Percentiles rank a stretch among this genome's conserved stretches.
phyloP scores from a whole-genome alignment of 495 filamentous ascomycete species.

The Trichoderma erinaceum region DNA sequence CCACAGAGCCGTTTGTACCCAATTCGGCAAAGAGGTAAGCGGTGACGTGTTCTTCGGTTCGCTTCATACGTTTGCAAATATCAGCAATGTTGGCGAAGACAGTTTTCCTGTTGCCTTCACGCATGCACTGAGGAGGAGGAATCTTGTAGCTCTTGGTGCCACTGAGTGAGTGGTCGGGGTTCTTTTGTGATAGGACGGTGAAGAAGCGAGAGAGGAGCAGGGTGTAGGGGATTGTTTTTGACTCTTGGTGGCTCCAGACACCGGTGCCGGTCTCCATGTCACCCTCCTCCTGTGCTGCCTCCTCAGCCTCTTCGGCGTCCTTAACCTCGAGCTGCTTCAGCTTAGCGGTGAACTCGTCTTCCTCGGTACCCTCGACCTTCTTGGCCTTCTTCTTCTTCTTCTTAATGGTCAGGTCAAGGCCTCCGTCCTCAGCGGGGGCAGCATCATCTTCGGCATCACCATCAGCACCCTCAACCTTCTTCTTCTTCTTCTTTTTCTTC shows the following conservation, averaged over 20 bases:
- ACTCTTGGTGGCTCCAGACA: constrained; percentile 81
- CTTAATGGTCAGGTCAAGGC: constrained; percentile 66
- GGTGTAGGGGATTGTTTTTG: constrained; percentile 71
- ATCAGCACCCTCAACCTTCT: constrained; percentile 65
- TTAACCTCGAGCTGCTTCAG: constrained; percentile 71
- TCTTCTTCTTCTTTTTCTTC: constrained; percentile 77
- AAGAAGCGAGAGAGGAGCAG: constrained; percentile 86
- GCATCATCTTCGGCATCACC: constrained; percentile 55
- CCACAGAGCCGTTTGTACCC: constrained; percentile 90
- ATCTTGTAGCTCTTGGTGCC: constrained; percentile 96
- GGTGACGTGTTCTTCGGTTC: constrained; percentile 93
- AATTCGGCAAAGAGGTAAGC: constrained; percentile 96
- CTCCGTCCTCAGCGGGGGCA: constrained; percentile 47
- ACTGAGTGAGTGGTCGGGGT: constrained; percentile 84
- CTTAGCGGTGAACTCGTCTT: constrained; percentile 53
- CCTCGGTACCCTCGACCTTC: constrained; percentile 56
- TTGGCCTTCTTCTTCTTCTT: constrained; percentile 99
- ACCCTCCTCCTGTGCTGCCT: constrained; percentile 49
- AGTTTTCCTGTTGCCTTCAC: constrained; percentile 99
- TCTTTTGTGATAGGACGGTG: constrained; percentile 80
- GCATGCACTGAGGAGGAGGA: constrained; percentile 94
- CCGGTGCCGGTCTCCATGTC: constrained; percentile 88
- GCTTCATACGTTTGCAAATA: constrained; percentile 75
- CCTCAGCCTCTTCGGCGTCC: constrained; percentile 58
- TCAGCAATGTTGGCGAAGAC: constrained; percentile 89